phyloP scores from a whole-genome alignment of 176 grass and related monocot genomes.

The Themeda triandra region DNA sequence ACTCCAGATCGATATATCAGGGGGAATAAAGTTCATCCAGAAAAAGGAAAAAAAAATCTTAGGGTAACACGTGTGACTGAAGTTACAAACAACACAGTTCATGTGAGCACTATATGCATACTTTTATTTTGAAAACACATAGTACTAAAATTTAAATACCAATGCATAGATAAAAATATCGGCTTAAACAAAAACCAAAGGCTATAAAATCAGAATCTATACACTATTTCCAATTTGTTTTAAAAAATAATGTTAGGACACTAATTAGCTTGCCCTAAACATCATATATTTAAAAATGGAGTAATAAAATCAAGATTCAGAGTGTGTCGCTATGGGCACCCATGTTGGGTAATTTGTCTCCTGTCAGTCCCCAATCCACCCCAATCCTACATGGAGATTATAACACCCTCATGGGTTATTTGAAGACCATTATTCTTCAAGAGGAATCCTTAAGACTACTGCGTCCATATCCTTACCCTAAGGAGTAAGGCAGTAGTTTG shows the following conservation, averaged over 20 bases:
- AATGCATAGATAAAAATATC: background rate
- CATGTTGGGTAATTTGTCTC: background rate
- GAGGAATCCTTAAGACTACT: background rate
- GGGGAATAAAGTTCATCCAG: background rate
- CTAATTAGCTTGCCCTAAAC: background rate
- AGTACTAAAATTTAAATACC: background rate
- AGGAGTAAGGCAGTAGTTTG: background rate
- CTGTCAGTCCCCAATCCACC: background rate
- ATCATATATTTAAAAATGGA: background rate
- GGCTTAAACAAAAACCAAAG: background rate
- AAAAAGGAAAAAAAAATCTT: constrained; percentile 1
- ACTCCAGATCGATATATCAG: background rate
- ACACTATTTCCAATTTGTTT: background rate
- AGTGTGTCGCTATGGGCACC: background rate
- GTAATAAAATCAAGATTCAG: background rate
- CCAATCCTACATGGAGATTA: background rate
- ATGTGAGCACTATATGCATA: background rate
- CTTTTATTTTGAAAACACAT: background rate
- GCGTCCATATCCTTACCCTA: background rate
- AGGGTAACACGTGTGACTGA: background rate
- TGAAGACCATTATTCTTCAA: background rate
- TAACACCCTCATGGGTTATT: background rate
- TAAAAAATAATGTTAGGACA: background rate
- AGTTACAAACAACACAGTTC: constrained; percentile 6
- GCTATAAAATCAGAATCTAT: background rate